A percentile compares a stretch with the other conserved stretches of the same genome.
Conservation (phyloP, 805 yeast species). For the Lipomyces spencermartinsiae region DNA sequence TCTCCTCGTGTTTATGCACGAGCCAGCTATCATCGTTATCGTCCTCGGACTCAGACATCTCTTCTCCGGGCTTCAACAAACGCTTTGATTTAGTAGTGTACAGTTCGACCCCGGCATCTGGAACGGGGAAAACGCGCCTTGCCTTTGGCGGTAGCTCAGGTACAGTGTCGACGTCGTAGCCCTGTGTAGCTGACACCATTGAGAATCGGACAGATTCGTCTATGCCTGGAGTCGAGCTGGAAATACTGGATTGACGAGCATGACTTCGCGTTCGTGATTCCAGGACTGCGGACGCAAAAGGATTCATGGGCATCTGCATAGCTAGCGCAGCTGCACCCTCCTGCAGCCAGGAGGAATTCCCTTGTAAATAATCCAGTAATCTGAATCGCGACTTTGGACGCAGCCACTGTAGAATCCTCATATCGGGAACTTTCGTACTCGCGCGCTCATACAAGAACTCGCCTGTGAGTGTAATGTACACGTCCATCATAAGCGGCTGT, state of each 20-base stretch:
- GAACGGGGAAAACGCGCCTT: slow-evolving; percentile 28
- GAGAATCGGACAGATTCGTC: slow-evolving; percentile 7
- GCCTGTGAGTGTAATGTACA: slow-evolving; percentile 25
- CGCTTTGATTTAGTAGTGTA: slow-evolving; percentile 32
- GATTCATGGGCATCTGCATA: slow-evolving; percentile 16
- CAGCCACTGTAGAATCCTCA: slow-evolving; percentile 26
- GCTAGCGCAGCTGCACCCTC: slow-evolving; percentile 20
- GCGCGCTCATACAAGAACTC: slow-evolving; percentile 33
- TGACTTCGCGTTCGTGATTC: slow-evolving; percentile 1
- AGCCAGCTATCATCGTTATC: slow-evolving; percentile 34
- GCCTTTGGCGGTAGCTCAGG: slow-evolving; percentile 32
- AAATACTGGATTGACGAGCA: neutral
- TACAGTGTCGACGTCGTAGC: slow-evolving; percentile 25
- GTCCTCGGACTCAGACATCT: slow-evolving; percentile 34
- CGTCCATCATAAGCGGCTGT: slow-evolving; percentile 25
- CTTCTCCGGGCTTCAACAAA: slow-evolving; percentile 25
- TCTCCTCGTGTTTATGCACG: slow-evolving; percentile 33
- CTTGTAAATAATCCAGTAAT: slow-evolving; percentile 17
- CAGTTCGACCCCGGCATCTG: slow-evolving; percentile 19
- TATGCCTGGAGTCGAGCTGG: slow-evolving; percentile 1
- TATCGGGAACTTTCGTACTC: slow-evolving; percentile 23
- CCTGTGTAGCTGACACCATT: slow-evolving; percentile 7
- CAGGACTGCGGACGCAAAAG: neutral
- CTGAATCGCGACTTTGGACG: slow-evolving; percentile 25
- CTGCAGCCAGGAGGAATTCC: slow-evolving; percentile 31